Base-by-base conservation (phyloP, 306 rosid species). In the Potentilla sterilis region DNA sequence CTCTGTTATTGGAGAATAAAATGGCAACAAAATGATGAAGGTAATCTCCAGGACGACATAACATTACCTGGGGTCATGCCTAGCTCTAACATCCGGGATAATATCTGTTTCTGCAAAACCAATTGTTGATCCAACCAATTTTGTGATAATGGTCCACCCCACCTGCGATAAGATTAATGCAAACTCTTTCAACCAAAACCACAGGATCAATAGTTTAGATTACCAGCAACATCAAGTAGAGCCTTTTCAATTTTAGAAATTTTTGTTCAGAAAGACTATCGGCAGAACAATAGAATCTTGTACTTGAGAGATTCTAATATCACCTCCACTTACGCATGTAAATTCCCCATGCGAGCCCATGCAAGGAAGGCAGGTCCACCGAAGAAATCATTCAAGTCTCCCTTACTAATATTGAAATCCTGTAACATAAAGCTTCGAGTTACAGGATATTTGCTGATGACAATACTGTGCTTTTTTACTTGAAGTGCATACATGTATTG, bases 331-430 rank as follows among this genome's bases (percentile, higher is more conserved):
- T 83, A 94, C 97, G 96, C 92, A 75, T 92, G 98, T 77, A 94
- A 84, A 81, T 94, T 94, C 81, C 97, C 98, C 98, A 94, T 90
- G 80, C 97, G 97, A 75, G 98, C 98, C 98, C 98, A 94, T 22
- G 98, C 97, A 83, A 94, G 97, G 86, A 94, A 94, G 73, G 97
- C 96, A 73, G 98, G 93, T 84, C 98, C 98, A 82, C 98, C 95
- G 79, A 94, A 92, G 87, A 88, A 94, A 85, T 81, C 75, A 49
- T 92, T 83, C 85, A 92, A 83, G 75, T 86, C 92, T 72, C 83
- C 86, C 51, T 83, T 82, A 64, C 85, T 85, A 70, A 92, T 82
- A 68, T 94, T 94, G 78, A 92, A 91, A 75, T 86, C 95, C 98
- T 94, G 83, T 78, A 80, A 81, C 73, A 75, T 70, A 65, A 85